These are phyloP conservation scores for Suillus alpinus DNA, from an alignment of 768 basidiomycete genomes.

Conservation along the genomic window DNA sequence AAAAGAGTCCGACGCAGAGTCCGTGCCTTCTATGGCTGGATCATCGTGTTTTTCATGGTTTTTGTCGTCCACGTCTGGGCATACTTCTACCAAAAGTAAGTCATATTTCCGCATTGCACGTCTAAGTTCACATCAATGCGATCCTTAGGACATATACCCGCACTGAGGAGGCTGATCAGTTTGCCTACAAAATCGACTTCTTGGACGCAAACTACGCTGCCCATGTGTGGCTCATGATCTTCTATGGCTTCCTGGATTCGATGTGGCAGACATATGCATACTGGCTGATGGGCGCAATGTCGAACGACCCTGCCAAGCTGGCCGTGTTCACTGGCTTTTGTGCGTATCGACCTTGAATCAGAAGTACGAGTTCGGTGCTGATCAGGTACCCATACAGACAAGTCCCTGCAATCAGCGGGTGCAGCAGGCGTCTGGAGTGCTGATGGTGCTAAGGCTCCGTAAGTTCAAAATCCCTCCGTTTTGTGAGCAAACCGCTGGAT, in stretches of 20 bases:
- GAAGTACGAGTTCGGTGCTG: neutral
- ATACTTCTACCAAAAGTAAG: conserved; percentile 72
- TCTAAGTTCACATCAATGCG: neutral
- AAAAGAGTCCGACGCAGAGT: conserved; percentile 52
- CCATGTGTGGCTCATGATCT: conserved; percentile 63
- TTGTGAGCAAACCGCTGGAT: neutral
- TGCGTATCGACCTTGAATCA: conserved; percentile 40
- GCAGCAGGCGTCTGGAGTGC: conserved; percentile 72
- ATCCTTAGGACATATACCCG: conserved; percentile 56
- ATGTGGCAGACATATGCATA: conserved; percentile 86
- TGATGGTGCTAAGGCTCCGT: conserved; percentile 64
- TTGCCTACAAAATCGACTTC: conserved; percentile 52
- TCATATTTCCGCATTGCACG: neutral
- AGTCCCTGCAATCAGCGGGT: conserved; percentile 74
- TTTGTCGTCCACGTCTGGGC: conserved; percentile 76
- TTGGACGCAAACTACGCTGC: conserved; percentile 52
- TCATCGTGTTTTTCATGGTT: conserved; percentile 58
- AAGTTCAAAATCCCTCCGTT: conserved; percentile 25
- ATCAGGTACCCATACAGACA: conserved; percentile 39
- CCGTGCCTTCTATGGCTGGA: conserved; percentile 73
- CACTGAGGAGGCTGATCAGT: conserved; percentile 32
- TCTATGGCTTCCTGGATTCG: conserved; percentile 75
- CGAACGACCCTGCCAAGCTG: conserved; percentile 75
- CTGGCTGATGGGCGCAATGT: conserved; percentile 87
- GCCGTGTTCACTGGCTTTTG: conserved; percentile 84